Percentiles rank a stretch among this genome's conserved stretches.
These are phyloP conservation scores for Glycyrrhiza uralensis DNA, from an alignment of 306 rosid genomes.

Conservation along the genomic window DNA sequence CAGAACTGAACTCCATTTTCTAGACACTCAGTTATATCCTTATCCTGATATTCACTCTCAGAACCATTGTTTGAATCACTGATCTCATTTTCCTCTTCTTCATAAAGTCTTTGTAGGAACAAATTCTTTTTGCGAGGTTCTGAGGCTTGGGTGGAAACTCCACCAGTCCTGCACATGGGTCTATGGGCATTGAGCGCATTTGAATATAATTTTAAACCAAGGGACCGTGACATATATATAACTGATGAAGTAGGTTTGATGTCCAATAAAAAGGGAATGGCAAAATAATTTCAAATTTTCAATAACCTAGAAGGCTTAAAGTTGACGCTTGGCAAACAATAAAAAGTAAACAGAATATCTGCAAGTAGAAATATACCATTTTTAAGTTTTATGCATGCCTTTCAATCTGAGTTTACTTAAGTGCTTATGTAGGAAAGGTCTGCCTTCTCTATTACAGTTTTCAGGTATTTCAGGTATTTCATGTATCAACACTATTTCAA, in stretches of 20 bases:
- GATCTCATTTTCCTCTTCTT: constrained; percentile 41
- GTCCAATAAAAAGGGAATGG: background rate
- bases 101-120: constrained; percentile 71
- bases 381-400: background rate
- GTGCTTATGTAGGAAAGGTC: background rate
- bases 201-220: constrained; percentile 13
- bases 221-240: background rate
- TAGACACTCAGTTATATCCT: constrained; percentile 55
- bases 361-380: background rate
- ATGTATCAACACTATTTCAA: background rate
- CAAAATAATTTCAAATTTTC: background rate
- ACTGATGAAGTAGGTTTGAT: background rate
- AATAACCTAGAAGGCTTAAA: background rate
- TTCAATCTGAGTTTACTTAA: background rate
- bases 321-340: background rate
- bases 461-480: background rate
- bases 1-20: constrained; percentile 69
- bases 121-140: constrained; percentile 57
- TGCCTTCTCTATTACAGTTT: background rate
- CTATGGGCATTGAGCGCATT: constrained; percentile 20
- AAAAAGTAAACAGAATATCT: constrained; percentile 7
- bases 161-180: constrained; percentile 69
- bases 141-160: constrained; percentile 58
- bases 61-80: constrained; percentile 25
- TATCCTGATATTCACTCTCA: constrained; percentile 49